These are phyloP conservation scores for Lasiosphaeriaceae sp. DNA, from an alignment of 495 filamentous ascomycete species.

Conservation along the genomic window DNA sequence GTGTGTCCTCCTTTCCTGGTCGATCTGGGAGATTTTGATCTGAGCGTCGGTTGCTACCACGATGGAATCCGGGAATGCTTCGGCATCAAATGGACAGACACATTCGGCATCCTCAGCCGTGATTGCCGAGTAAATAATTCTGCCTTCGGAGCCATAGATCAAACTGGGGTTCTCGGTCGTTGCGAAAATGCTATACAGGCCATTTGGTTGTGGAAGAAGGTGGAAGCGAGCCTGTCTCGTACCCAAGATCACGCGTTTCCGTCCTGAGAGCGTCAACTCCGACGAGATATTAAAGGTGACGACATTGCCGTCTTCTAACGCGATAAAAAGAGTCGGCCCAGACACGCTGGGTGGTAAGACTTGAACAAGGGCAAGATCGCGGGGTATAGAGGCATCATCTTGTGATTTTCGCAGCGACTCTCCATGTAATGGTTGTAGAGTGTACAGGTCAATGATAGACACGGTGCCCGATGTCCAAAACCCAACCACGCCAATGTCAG, in stretches of 20 bases:
- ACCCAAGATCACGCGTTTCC: slow-evolving; percentile 80
- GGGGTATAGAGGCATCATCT: slow-evolving; percentile 69
- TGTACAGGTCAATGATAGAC: slow-evolving; percentile 61
- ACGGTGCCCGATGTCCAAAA: slow-evolving; percentile 79
- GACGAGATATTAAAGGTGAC: slow-evolving; percentile 75
- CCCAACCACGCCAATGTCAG: slow-evolving; percentile 64
- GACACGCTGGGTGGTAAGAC: slow-evolving; percentile 52
- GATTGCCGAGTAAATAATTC: slow-evolving; percentile 91
- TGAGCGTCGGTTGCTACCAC: slow-evolving; percentile 73
- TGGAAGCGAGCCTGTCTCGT: slow-evolving; percentile 80
- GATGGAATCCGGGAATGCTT: slow-evolving; percentile 75
- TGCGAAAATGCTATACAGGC: slow-evolving; percentile 78
- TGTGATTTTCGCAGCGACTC: slow-evolving; percentile 50
- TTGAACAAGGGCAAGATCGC: slow-evolving; percentile 74
- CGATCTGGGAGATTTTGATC: slow-evolving; percentile 76
- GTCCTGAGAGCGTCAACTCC: slow-evolving; percentile 58
- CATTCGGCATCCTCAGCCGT: slow-evolving; percentile 81
- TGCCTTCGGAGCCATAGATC: slow-evolving; percentile 83
- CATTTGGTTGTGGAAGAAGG: slow-evolving; percentile 59
- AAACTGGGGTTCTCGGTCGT: slow-evolving; percentile 91
- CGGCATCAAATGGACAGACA: slow-evolving; percentile 76
- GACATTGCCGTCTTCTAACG: slow-evolving; percentile 93
- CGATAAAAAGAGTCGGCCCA: slow-evolving; percentile 75
- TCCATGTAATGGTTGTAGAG: slow-evolving; percentile 52
- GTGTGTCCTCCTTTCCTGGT: slow-evolving; percentile 81